phyloP scores from a whole-genome alignment of 176 grass and related monocot genomes.

The Luzula sylvatica region DNA sequence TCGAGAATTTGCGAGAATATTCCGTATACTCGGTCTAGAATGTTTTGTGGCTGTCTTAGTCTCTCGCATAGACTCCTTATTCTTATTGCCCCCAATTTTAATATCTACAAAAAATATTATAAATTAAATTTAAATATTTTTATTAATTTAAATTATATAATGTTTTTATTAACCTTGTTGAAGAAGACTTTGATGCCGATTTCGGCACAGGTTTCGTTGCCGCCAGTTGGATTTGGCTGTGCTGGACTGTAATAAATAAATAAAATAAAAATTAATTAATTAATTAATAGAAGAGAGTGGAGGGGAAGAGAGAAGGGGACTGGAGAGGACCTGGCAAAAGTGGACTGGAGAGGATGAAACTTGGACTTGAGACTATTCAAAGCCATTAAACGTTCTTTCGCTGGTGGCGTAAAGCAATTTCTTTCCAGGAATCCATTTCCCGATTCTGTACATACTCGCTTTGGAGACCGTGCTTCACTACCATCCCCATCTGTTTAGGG shows the following conservation, averaged over 20 bases:
- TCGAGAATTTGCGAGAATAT: constrained; percentile 70
- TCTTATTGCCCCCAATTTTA: constrained; percentile 89
- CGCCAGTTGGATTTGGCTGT: constrained; percentile 42
- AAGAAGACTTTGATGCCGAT: constrained; percentile 67
- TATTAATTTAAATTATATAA: too few species aligned
- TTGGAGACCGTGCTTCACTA: constrained; percentile 41
- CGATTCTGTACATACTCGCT: constrained; percentile 50
- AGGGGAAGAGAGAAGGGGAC: background rate
- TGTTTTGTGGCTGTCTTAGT: constrained; percentile 43
- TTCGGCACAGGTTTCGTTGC: constrained; percentile 65
- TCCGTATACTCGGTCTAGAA: constrained; percentile 49
- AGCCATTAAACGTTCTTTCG: constrained; percentile 43
- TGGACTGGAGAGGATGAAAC: constrained; percentile 61
- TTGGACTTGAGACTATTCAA: constrained; percentile 47
- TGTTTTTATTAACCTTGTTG: constrained; percentile 39
- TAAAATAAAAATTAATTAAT: constrained; percentile 16
- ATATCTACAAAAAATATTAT: constrained; percentile 40
- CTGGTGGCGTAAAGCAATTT: constrained; percentile 56
- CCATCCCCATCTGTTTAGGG: constrained; percentile 35
- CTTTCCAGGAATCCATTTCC: constrained; percentile 35
- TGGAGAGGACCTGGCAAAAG: constrained; percentile 60
- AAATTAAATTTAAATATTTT: too few species aligned
- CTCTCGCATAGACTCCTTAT: constrained; percentile 91
- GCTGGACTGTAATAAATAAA: constrained; percentile 49
- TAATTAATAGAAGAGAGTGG: constrained; percentile 4